phyloP scores from a whole-genome alignment of 2,329 filamentous ascomycete genomes.

The Fonsecaea monophora region DNA sequence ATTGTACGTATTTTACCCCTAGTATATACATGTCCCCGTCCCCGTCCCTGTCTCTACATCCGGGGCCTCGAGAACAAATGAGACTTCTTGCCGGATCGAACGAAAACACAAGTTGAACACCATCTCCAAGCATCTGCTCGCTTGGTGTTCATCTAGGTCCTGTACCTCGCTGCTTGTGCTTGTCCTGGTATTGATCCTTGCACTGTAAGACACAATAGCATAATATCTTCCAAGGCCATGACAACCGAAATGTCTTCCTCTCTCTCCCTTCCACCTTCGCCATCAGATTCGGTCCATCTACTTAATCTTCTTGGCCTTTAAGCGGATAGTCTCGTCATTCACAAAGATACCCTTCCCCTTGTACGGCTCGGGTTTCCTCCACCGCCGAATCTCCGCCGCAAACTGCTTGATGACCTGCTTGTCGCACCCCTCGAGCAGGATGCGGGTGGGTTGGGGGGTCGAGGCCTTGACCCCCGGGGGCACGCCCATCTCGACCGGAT shows the following conservation, averaged over 20 bases:
- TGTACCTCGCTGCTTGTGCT: background rate
- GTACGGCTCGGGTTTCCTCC: conserved; percentile 94
- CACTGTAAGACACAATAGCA: too few relatives aligned
- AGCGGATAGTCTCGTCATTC: conserved; percentile 94
- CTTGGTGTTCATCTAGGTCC: too few relatives aligned
- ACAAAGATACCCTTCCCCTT: conserved; percentile 99
- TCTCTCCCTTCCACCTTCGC: background rate
- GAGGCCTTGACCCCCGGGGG: conserved; percentile 83
- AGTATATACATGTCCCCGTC: too few relatives aligned
- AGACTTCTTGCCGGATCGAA: too few relatives aligned
- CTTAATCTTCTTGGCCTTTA: conserved; percentile 98
- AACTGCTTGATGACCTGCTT: conserved; percentile 89
- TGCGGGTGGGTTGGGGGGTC: conserved; percentile 87
- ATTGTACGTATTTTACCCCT: too few relatives aligned
- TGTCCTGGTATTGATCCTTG: background rate
- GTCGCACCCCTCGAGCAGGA: conserved; percentile 86
- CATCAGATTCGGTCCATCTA: conserved; percentile 52
- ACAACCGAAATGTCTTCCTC: background rate
- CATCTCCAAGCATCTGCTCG: too few relatives aligned
- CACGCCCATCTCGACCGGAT: conserved; percentile 88
- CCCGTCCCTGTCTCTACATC: too few relatives aligned
- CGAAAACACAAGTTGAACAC: too few relatives aligned
- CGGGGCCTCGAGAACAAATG: too few relatives aligned
- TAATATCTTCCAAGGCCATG: background rate
- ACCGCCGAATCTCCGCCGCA: conserved; percentile 83